These are phyloP conservation scores for Beta lomatogona DNA, from an alignment of 179 eudicot genomes.

Conservation along the genomic window DNA sequence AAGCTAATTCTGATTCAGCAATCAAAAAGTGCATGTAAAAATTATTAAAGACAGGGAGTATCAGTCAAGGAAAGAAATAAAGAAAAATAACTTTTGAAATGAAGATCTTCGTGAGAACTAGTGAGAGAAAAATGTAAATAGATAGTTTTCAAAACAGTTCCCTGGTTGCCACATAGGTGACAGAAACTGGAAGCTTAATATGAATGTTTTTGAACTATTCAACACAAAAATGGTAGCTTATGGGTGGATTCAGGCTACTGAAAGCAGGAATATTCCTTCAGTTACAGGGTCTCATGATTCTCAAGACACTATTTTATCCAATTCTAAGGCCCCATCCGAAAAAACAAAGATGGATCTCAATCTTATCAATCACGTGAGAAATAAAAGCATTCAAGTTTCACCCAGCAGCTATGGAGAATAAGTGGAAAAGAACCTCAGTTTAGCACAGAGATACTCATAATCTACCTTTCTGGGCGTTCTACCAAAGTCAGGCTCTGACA, in stretches of 20 bases:
- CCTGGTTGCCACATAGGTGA: neutral
- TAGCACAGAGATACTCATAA: neutral
- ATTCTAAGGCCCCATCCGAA: neutral
- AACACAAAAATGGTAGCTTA: neutral
- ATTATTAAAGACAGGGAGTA: too few species aligned
- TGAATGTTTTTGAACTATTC: too few species aligned
- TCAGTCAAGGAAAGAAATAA: neutral
- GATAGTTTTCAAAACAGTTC: neutral
- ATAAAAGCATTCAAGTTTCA: neutral
- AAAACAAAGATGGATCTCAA: neutral
- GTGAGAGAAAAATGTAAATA: neutral
- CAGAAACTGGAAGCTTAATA: neutral
- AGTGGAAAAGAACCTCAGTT: neutral
- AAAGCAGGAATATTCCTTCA: neutral
- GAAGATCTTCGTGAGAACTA: neutral
- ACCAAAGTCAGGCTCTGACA: conserved; percentile 46
- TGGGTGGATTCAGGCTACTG: neutral
- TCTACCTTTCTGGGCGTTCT: conserved; percentile 50
- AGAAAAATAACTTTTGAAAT: neutral
- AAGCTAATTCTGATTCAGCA: too few species aligned
- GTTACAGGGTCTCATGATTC: neutral
- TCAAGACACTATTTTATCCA: neutral
- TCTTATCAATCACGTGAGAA: neutral
- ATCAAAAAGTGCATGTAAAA: too few species aligned
- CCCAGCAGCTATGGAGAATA: neutral